Percentiles rank a stretch among this genome's conserved stretches.
Evolutionary conservation across 257 asterid species (phyloP).

Genomic region (Solanum raphanifolium): DNA sequence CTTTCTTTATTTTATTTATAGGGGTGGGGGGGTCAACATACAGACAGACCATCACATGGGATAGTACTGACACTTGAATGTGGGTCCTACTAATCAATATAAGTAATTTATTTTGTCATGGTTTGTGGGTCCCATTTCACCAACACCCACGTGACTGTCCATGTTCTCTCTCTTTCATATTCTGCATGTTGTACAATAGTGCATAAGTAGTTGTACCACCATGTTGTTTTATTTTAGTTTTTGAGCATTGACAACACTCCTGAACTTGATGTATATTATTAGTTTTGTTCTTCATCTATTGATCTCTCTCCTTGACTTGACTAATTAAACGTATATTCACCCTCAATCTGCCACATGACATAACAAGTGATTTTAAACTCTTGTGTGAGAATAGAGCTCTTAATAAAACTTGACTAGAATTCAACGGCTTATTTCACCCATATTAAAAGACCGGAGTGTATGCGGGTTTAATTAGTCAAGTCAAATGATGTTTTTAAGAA

Average conservation of each 20-base stretch:
- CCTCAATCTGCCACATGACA: no score
- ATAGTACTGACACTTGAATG: not conserved
- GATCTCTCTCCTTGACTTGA: not conserved
- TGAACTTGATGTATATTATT: not conserved
- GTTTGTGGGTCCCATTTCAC: not conserved
- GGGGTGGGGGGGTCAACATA: not conserved
- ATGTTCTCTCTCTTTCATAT: not conserved
- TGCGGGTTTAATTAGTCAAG: no score
- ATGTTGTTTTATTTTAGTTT: not conserved
- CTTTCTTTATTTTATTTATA: not conserved
- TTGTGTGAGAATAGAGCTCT: no score
- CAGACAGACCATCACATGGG: conserved; percentile 8
- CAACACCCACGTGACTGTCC: conserved; percentile 4
- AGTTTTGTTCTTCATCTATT: not conserved
- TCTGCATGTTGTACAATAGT: not conserved
- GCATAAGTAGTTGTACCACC: not conserved
- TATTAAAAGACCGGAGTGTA: fast-evolving
- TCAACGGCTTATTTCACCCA: no score
- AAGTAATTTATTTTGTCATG: not conserved
- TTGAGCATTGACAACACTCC: not conserved
- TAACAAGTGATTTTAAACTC: no score
- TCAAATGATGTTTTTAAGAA: no score
- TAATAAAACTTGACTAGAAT: not conserved
- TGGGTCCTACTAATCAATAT: not conserved
- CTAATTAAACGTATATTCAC: no score